A percentile compares a stretch with the other conserved stretches of the same genome.
These are phyloP conservation scores for Acacia acuminata DNA, from an alignment of 306 rosid species.

Conservation along the genomic window DNA sequence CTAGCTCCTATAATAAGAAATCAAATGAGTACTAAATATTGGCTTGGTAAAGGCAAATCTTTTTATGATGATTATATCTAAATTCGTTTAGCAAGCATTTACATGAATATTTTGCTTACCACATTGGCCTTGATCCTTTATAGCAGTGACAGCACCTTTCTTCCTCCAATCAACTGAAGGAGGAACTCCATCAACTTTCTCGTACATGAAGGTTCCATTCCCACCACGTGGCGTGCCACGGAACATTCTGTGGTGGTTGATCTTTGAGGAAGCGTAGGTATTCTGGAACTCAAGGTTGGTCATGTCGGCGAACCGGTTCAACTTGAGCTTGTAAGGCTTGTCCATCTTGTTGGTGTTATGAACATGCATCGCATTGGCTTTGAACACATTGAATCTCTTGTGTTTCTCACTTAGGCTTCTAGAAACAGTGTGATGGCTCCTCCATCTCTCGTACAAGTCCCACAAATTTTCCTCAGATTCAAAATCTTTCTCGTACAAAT, in stretches of 20 bases:
- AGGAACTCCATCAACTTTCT: conserved; percentile 35
- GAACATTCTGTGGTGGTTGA: conserved; percentile 53
- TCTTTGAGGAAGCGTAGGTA: conserved; percentile 51
- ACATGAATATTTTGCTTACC: conserved; percentile 35
- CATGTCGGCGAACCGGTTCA: conserved; percentile 62
- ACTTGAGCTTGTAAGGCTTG: conserved; percentile 58
- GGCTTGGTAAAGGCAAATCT: too few species aligned
- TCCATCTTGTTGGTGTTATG: conserved; percentile 56
- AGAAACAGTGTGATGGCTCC: conserved; percentile 59
- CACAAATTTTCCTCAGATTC: conserved; percentile 46
- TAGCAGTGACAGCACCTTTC: conserved; percentile 51
- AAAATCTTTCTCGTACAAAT: conserved; percentile 46
- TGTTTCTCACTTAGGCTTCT: conserved; percentile 43
- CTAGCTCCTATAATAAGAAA: too few species aligned
- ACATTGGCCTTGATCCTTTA: conserved; percentile 55
- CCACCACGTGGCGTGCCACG: conserved; percentile 34
- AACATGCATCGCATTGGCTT: conserved; percentile 53
- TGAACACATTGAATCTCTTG: conserved; percentile 62
- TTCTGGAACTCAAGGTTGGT: conserved; percentile 55
- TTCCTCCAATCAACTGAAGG: conserved; percentile 60
- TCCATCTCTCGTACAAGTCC: conserved; percentile 62
- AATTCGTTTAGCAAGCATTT: not conserved
- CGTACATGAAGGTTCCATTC: conserved; percentile 43
- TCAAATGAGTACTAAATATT: too few species aligned
- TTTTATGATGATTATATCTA: too few species aligned